Conservation (phyloP, 345 rosid species). For the Hypericum perforatum region DNA sequence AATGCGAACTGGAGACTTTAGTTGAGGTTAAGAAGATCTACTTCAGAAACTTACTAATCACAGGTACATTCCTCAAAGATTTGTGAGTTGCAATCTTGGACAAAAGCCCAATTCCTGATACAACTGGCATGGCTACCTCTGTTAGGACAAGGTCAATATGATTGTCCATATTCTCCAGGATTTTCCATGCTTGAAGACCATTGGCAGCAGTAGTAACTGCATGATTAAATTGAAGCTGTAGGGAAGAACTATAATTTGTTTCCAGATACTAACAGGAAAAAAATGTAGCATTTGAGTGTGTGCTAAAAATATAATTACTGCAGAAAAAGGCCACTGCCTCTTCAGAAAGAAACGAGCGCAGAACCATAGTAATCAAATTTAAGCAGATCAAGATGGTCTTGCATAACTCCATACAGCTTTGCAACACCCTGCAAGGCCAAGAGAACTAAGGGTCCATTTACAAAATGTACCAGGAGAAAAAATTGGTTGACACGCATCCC, state of each 20-base stretch:
- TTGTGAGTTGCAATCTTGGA: conserved; percentile 67
- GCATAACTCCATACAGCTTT: too few relatives aligned
- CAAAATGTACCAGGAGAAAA: too few relatives aligned
- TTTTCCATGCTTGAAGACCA: conserved; percentile 63
- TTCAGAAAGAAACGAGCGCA: too few relatives aligned
- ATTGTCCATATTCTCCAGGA: conserved; percentile 47
- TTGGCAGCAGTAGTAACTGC: conserved; percentile 51
- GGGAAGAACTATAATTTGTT: conserved; percentile 1
- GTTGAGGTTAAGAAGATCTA: too few relatives aligned
- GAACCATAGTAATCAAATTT: too few relatives aligned
- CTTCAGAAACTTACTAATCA: conserved; percentile 16
- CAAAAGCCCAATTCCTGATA: conserved; percentile 63
- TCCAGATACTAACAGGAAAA: background rate
- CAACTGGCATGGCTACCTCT: conserved; percentile 66
- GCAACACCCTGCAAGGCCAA: too few relatives aligned
- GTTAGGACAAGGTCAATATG: conserved; percentile 62
- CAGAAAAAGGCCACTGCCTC: too few relatives aligned
- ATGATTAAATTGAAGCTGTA: conserved; percentile 16
- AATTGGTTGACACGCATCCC: too few relatives aligned
- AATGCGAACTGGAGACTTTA: conserved; percentile 9
- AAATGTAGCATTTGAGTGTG: too few relatives aligned
- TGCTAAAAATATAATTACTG: too few relatives aligned
- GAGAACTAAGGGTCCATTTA: too few relatives aligned
- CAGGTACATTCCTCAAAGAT: conserved; percentile 54
- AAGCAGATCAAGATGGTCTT: too few relatives aligned